phyloP scores from a whole-genome alignment of 176 grass and related monocot species.

The Ampelocalamus luodianensis region DNA sequence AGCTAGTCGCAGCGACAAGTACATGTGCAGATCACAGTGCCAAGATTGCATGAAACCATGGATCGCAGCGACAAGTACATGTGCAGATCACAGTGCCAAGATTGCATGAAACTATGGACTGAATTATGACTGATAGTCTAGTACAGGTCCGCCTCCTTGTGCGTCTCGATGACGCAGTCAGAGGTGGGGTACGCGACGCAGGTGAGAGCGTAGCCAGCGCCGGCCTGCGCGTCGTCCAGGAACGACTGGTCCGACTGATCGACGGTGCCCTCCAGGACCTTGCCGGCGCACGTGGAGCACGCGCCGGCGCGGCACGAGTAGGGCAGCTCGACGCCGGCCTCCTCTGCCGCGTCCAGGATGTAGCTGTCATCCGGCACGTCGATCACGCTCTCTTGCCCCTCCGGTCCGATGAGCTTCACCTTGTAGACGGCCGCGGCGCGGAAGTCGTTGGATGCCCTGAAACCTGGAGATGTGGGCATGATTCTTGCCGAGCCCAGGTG shows the following conservation, averaged over 20 bases:
- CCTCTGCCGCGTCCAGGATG: conserved; percentile 70
- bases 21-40: background rate
- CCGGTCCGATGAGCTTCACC: conserved; percentile 62
- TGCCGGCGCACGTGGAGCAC: conserved; percentile 75
- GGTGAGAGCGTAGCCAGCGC: conserved; percentile 65
- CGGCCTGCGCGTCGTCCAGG: conserved; percentile 65
- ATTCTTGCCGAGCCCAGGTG: conserved; percentile 18
- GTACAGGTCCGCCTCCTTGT: conserved; percentile 73
- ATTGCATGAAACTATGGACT: background rate
- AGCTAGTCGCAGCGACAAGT: conserved; percentile 4
- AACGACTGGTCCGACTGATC: conserved; percentile 79
- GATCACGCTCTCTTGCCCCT: conserved; percentile 57
- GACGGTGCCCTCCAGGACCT: conserved; percentile 58
- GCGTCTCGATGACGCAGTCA: conserved; percentile 80
- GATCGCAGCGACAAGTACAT: too few relatives aligned
- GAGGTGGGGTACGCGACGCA: conserved; percentile 74
- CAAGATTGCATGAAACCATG: background rate
- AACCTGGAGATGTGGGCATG: background rate
- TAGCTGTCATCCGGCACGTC: conserved; percentile 60
- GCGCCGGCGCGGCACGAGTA: conserved; percentile 77
- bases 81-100: background rate
- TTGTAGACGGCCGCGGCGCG: conserved; percentile 55
- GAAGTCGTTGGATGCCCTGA: background rate
- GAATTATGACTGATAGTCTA: background rate
- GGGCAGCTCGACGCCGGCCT: conserved; percentile 51